Evolutionary conservation across 768 basidiomycete species (phyloP).

Genomic region (Lentinula detonsa): DNA sequence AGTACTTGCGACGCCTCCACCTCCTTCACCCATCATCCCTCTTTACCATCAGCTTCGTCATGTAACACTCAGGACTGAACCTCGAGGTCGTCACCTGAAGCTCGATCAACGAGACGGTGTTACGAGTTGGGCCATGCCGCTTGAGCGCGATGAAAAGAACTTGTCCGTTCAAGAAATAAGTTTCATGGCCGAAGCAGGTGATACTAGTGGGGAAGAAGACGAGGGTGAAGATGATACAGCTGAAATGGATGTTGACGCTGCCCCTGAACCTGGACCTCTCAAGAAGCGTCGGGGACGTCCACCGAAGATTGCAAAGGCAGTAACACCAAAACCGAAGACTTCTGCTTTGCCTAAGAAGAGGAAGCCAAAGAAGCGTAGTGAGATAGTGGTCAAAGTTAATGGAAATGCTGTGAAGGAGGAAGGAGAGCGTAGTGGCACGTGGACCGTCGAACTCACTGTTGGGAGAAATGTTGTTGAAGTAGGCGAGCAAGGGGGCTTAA

Average conservation of each 20-base stretch:
- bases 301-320: constrained; percentile 21
- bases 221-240: constrained; percentile 43
- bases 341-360: constrained; percentile 27
- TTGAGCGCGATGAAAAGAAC: constrained; percentile 50
- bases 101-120: constrained; percentile 70
- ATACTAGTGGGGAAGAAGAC: constrained; percentile 52
- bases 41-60: constrained; percentile 43
- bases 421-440: constrained; percentile 41
- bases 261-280: constrained; percentile 24
- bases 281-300: constrained; percentile 37
- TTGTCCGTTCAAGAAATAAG: constrained; percentile 48
- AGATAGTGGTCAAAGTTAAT: constrained; percentile 61
- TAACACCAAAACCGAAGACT: constrained; percentile 24
- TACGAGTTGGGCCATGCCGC: constrained; percentile 63
- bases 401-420: constrained; percentile 42
- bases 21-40: constrained; percentile 28
- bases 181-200: constrained; percentile 54
- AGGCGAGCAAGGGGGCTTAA: constrained; percentile 61
- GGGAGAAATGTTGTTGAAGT: constrained; percentile 67
- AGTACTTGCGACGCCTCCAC: constrained; percentile 13
- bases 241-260: constrained; percentile 39
- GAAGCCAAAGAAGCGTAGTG: constrained; percentile 43
- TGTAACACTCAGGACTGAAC: constrained; percentile 50
- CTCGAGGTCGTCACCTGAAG: constrained; percentile 48
- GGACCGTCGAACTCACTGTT: constrained; percentile 54